These are phyloP conservation scores for Coniella vitis DNA, from an alignment of 2,329 filamentous ascomycete species.

Conservation along the genomic window DNA sequence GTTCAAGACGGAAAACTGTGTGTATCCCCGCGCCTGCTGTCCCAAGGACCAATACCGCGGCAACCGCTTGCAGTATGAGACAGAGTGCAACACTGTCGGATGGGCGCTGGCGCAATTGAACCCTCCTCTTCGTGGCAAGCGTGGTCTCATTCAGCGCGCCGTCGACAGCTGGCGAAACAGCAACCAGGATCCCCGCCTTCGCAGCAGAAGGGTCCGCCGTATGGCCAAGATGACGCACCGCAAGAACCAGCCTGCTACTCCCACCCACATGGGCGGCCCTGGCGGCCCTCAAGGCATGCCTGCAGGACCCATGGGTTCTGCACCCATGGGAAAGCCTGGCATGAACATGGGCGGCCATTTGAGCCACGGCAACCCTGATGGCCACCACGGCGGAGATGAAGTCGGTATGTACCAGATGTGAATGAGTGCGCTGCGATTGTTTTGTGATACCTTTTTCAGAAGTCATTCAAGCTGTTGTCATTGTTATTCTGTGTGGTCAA, in stretches of 20 bases:
- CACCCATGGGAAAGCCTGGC: slow-evolving; percentile 58
- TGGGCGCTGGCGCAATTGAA: slow-evolving; percentile 96
- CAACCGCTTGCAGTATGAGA: slow-evolving; percentile 93
- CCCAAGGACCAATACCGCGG: slow-evolving; percentile 94
- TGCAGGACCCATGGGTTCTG: slow-evolving; percentile 43
- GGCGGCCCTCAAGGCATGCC: slow-evolving; percentile 59
- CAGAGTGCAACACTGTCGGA: slow-evolving; percentile 99
- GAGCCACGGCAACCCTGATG: slow-evolving; percentile 69
- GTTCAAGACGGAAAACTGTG: slow-evolving; percentile 97
- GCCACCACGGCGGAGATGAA: slow-evolving; percentile 66
- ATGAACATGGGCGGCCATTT: slow-evolving; percentile 60
- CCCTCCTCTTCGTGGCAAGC: slow-evolving; percentile 81
- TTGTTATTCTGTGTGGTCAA: slow-evolving; percentile 26
- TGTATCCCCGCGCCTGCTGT: slow-evolving; percentile 92
- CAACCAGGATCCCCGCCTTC: slow-evolving; percentile 87
- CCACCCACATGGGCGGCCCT: slow-evolving; percentile 47
- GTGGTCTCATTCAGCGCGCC: slow-evolving; percentile 90
- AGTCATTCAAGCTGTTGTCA: slow-evolving; percentile 18
- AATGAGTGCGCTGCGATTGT: slow-evolving; percentile 37
- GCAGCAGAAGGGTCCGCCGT: slow-evolving; percentile 84
- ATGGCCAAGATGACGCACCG: slow-evolving; percentile 95
- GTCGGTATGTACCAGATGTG: slow-evolving; percentile 98
- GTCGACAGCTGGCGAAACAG: slow-evolving; percentile 99
- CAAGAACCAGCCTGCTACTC: slow-evolving; percentile 59
- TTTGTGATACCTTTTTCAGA: slow-evolving; percentile 21